Conservation (phyloP, 164 flowering plant species). For the Tinospora cordifolia region DNA sequence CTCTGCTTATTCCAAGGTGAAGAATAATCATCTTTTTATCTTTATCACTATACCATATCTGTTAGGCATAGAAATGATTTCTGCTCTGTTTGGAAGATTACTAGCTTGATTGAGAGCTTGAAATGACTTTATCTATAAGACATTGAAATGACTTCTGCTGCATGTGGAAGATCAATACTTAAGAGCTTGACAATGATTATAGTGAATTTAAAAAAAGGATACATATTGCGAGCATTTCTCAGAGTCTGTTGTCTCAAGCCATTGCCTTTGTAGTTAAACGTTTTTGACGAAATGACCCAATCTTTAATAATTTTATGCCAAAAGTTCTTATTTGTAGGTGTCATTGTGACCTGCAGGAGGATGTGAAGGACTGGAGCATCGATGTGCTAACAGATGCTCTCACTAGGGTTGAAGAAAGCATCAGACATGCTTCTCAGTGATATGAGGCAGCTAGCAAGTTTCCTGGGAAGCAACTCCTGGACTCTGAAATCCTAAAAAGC, state of each 20-base stretch:
- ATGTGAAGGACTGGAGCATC: slow-evolving; percentile 44
- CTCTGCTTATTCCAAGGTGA: too few relatives aligned
- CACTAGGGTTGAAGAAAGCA: slow-evolving; percentile 66
- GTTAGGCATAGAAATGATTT: too few relatives aligned
- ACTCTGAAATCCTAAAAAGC: neutral
- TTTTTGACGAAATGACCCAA: neutral
- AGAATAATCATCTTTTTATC: too few relatives aligned
- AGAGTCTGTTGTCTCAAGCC: neutral
- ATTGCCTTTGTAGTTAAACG: neutral
- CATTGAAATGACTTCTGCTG: neutral
- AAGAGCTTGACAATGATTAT: neutral
- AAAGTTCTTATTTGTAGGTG: slow-evolving; percentile 1
- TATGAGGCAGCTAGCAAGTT: neutral
- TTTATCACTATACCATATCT: too few relatives aligned
- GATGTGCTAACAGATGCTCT: slow-evolving; percentile 63
- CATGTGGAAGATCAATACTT: neutral
- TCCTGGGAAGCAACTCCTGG: neutral
- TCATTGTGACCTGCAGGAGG: slow-evolving; percentile 44
- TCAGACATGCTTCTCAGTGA: slow-evolving; percentile 22
- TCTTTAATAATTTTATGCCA: neutral
- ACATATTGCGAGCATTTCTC: neutral
- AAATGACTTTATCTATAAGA: neutral
- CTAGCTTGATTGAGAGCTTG: neutral
- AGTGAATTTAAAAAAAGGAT: neutral
- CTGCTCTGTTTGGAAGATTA: too few relatives aligned